Evolutionary conservation across 331 rosid species (phyloP), one percentile per base, ranked within the genome.

Genomic region (Quercus lobata): DNA sequence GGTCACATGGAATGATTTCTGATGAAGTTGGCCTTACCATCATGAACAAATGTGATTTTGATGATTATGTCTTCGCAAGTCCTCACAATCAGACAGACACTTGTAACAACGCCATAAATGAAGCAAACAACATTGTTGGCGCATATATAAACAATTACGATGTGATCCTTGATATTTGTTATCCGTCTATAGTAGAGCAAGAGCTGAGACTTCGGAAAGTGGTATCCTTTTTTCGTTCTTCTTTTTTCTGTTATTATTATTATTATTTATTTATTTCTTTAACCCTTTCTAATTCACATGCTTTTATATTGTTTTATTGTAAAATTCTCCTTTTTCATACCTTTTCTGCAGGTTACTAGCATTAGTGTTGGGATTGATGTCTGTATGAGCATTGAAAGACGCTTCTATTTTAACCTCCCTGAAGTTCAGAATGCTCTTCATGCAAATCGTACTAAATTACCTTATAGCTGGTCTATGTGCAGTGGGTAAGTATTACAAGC

Each of bases 1-100:
- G 98, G 97, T 94, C 98, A 1, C 98, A 94, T 29, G 97, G 98
- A 76, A 87, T 94, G 98, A 86, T 94, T 75, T 94, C 98, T 0
- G 98, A 94, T 82, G 98, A 94, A 88, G 22, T 94, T 73, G 90
- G 91, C 54, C 88, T 89, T 21, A 72, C 91, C 24, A 86, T 94
- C 77, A 74, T 19, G 82, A 89, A 87, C 5, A 86, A 89, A 1
- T 94, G 98, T 11, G 89, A 91, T 81, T 92, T 92, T 80, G 89
- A 89, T 27, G 96, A 94, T 68, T 91, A 94, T 72, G 70, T 21
- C 30, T 82, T 29, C 30, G 56, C 70, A 10, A 41, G 29, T 73
- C 78, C 92, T 46, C 97, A 94, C 76, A 94, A 92, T 69, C 82
- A 84, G n/a, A 81, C 87, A 12, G 17, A 82, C 15, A 34, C 91